These are phyloP conservation scores for Cystobasidium sp. DNA, from an alignment of 1,284 basidiomycete genomes.

Conservation along the genomic window DNA sequence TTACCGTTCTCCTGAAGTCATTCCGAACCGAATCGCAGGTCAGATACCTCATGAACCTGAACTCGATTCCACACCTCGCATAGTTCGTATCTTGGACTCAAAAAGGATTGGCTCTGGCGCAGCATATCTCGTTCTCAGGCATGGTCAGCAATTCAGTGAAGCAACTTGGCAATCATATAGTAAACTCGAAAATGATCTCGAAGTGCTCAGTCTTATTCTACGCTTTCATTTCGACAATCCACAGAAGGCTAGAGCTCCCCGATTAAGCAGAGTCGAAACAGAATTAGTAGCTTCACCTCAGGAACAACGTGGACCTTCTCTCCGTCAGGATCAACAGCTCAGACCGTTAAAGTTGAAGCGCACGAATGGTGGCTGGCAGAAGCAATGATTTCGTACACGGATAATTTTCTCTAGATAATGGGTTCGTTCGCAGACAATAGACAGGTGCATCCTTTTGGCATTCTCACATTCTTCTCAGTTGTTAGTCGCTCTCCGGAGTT, in stretches of 20 bases:
- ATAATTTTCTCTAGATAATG: too few species aligned
- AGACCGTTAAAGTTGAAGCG: constrained; percentile 7
- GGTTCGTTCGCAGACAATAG: too few species aligned
- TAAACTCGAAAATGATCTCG: background rate
- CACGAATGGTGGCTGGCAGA: constrained; percentile 4
- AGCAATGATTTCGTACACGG: background rate
- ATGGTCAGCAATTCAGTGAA: background rate
- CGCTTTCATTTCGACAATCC: constrained; percentile 1
- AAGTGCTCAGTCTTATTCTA: constrained; percentile 1
- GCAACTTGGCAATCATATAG: background rate
- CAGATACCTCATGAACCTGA: too few species aligned
- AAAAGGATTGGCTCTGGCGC: background rate
- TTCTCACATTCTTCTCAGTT: background rate
- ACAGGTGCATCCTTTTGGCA: too few species aligned
- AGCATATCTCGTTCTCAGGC: background rate
- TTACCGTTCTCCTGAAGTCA: too few species aligned
- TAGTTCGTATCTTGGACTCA: too few species aligned
- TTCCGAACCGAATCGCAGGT: too few species aligned
- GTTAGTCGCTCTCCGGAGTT: constrained; percentile 11
- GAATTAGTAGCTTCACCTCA: constrained; percentile 5
- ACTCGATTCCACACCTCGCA: too few species aligned
- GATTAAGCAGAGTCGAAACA: background rate
- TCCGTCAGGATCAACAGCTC: constrained; percentile 23
- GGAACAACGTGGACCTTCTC: background rate
- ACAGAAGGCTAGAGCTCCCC: constrained; percentile 2